Evolutionary conservation across 2,329 filamentous ascomycete species (phyloP).

Genomic region (Colletotrichum orbiculare): DNA sequence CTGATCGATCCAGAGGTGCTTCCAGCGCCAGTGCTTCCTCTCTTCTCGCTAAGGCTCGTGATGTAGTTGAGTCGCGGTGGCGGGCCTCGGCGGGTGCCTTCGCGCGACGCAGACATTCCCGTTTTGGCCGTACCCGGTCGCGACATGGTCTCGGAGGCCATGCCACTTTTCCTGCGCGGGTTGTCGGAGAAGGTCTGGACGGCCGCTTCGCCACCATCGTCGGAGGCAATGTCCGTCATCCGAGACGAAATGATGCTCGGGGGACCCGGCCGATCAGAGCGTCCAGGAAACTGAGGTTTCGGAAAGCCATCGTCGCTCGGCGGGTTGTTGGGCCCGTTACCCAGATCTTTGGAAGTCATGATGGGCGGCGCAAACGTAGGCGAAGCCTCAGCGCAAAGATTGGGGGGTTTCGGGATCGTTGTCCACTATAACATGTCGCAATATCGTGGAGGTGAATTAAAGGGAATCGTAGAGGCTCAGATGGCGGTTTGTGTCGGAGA

Average conservation of each 20-base stretch:
- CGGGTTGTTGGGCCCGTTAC: constrained; percentile 49
- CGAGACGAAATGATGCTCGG: constrained; percentile 78
- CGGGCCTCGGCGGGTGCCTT: constrained; percentile 53
- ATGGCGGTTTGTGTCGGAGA: not conserved
- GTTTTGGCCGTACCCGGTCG: constrained; percentile 67
- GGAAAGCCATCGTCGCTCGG: constrained; percentile 53
- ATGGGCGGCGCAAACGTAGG: constrained; percentile 17
- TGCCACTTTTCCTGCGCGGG: constrained; percentile 24
- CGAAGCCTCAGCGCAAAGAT: constrained; percentile 11
- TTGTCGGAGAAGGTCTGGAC: constrained; percentile 46
- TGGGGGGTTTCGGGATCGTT: not conserved
- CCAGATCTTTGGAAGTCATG: constrained; percentile 53
- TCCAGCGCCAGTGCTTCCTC: constrained; percentile 51
- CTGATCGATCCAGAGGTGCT: constrained; percentile 49
- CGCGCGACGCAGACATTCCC: constrained; percentile 46
- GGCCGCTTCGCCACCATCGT: constrained; percentile 62
- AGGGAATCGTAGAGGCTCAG: constrained; percentile 5
- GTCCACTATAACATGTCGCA: constrained; percentile 29
- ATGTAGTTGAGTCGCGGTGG: constrained; percentile 64
- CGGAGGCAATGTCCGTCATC: constrained; percentile 73
- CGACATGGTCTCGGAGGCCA: constrained; percentile 56
- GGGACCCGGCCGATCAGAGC: constrained; percentile 58
- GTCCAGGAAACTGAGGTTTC: constrained; percentile 51
- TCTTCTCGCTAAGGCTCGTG: constrained; percentile 56
- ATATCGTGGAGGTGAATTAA: not conserved